Percentiles rank a stretch among this genome's conserved stretches.
phyloP scores from a whole-genome alignment of 139 green algal species.

The Medakamo hakoo region DNA sequence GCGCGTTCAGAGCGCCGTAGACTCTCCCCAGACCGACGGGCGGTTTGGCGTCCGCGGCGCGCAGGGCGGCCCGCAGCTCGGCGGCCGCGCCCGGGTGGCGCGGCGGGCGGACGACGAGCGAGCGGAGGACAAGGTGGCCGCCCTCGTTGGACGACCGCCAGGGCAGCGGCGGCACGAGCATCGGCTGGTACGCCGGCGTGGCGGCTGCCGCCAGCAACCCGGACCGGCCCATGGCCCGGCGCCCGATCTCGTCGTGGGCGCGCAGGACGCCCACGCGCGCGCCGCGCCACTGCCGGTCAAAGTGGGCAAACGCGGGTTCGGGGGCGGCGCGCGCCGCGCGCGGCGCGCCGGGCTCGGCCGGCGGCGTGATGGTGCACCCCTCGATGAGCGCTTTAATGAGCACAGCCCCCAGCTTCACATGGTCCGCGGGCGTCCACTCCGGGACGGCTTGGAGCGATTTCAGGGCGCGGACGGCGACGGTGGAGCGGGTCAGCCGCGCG shows the following conservation, averaged over 20 bases:
- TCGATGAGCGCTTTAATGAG: constrained; percentile 22
- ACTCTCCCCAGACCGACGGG: constrained; percentile 12
- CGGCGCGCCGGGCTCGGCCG: not conserved
- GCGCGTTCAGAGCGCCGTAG: constrained; percentile 62
- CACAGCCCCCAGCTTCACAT: constrained; percentile 18
- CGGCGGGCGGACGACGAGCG: constrained; percentile 32
- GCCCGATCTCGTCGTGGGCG: constrained; percentile 18
- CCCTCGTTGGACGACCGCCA: constrained; percentile 42
- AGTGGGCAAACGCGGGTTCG: not conserved
- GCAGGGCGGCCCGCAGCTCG: constrained; percentile 17
- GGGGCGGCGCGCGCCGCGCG: not conserved
- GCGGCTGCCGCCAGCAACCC: constrained; percentile 14
- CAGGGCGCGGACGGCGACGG: constrained; percentile 1
- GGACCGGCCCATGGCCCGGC: not conserved
- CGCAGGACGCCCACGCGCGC: constrained; percentile 21
- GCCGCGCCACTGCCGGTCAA: not conserved
- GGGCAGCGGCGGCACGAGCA: constrained; percentile 54
- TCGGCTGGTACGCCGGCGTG: constrained; percentile 39
- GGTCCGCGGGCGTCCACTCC: constrained; percentile 7
- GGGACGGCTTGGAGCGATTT: not conserved
- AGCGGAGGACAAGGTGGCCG: constrained; percentile 35
- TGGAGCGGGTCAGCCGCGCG: constrained; percentile 2
- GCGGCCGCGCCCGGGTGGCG: too few relatives aligned
- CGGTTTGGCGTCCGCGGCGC: constrained; percentile 9
- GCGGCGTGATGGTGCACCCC: constrained; percentile 12